A percentile compares a stretch with the other conserved stretches of the same genome.
These are phyloP conservation scores for Emydomyces testavorans DNA, from an alignment of 2,329 filamentous ascomycete species.

Conservation along the genomic window DNA sequence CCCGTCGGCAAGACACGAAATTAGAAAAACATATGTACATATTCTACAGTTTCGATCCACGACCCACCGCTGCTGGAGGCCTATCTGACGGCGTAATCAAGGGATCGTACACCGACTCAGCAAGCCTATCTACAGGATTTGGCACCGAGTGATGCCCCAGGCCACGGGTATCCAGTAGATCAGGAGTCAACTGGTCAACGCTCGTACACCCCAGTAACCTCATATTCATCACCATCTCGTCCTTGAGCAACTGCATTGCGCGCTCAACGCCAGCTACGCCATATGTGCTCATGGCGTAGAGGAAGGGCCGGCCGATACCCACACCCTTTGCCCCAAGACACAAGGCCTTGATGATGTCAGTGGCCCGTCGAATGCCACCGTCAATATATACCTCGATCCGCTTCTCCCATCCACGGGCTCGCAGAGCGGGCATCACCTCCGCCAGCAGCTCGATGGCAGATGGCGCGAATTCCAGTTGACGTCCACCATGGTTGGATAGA, in stretches of 20 bases:
- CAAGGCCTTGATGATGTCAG: conserved; percentile 89
- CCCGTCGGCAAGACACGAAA: too few species aligned
- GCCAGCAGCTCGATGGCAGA: conserved; percentile 83
- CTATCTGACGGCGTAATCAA: conserved; percentile 41
- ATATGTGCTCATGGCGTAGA: conserved; percentile 93
- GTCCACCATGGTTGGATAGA: conserved; percentile 87
- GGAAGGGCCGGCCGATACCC: conserved; percentile 85
- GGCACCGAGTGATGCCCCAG: conserved; percentile 44
- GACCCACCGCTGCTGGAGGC: conserved; percentile 27
- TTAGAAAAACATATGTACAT: too few species aligned
- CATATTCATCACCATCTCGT: conserved; percentile 99
- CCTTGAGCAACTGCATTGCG: conserved; percentile 83
- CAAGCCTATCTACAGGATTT: conserved; percentile 52
- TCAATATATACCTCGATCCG: conserved; percentile 83
- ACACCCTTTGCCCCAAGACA: conserved; percentile 87
- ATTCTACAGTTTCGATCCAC: conserved; percentile 5
- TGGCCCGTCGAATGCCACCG: conserved; percentile 77
- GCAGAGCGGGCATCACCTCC: conserved; percentile 81
- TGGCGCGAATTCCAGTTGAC: conserved; percentile 83
- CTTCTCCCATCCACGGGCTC: conserved; percentile 59
- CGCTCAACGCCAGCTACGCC: conserved; percentile 76
- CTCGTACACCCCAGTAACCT: conserved; percentile 69
- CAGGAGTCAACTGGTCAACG: conserved; percentile 67
- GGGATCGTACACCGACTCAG: conserved; percentile 46
- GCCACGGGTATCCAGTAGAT: conserved; percentile 65